phyloP scores from a whole-genome alignment of 2,329 filamentous ascomycete genomes.

The Penicillium sumatraense region DNA sequence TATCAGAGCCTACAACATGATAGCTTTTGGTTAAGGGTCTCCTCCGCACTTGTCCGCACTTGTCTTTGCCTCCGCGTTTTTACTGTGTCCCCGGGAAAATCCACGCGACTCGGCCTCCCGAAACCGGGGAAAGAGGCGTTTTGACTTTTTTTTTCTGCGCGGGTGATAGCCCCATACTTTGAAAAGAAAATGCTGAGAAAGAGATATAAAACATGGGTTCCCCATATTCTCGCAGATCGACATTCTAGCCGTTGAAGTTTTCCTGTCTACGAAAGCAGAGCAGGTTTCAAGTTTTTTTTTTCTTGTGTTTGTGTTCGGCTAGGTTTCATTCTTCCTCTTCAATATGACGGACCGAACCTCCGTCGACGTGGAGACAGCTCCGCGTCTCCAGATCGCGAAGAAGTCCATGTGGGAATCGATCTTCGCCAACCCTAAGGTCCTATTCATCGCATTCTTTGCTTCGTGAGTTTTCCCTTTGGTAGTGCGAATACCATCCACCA shows the following conservation, averaged over 20 bases:
- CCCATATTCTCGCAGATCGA: constrained; percentile 10
- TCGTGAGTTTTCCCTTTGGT: constrained; percentile 30
- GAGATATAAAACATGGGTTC: constrained; percentile 20
- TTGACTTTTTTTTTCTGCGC: constrained; percentile 15
- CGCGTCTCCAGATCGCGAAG: constrained; percentile 25
- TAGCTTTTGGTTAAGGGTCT: constrained; percentile 9
- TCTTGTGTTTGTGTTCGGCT: background rate
- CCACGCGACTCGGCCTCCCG: constrained; percentile 22
- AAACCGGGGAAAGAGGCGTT: constrained; percentile 17
- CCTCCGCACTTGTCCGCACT: constrained; percentile 17
- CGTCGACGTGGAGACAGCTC: constrained; percentile 22
- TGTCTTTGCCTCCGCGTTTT: constrained; percentile 23
- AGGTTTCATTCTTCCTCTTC: constrained; percentile 4
- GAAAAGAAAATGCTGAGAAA: background rate
- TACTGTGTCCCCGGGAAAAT: constrained; percentile 15
- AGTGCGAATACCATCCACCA: background rate
- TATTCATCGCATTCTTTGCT: constrained; percentile 57
- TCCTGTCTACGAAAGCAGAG: constrained; percentile 3
- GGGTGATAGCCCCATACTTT: constrained; percentile 6
- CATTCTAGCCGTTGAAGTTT: background rate
- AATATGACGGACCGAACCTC: constrained; percentile 21
- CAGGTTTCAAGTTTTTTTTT: constrained; percentile 6
- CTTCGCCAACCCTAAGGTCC: constrained; percentile 51
- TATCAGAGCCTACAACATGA: constrained; percentile 10
- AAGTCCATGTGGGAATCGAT: constrained; percentile 33